Conservation (phyloP, 768 basidiomycete species). For the Boletus bicolor region DNA sequence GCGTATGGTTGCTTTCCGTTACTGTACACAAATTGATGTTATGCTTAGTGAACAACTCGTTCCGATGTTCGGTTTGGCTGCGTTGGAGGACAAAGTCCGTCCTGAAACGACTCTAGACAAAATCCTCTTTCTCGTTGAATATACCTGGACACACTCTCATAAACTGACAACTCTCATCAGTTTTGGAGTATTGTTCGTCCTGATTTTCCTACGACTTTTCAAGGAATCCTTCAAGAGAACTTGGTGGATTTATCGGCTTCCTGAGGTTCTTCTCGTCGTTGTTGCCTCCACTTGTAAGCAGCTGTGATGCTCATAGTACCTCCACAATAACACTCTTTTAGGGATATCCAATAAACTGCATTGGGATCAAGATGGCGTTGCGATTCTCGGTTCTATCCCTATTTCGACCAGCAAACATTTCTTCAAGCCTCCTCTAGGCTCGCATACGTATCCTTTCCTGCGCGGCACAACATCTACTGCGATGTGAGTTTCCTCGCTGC, state of each 20-base stretch:
- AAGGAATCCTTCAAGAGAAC: constrained; percentile 58
- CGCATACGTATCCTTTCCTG: constrained; percentile 59
- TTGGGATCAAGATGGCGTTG: constrained; percentile 80
- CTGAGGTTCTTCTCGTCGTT: constrained; percentile 89
- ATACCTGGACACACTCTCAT: constrained; percentile 57
- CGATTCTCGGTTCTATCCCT: constrained; percentile 77
- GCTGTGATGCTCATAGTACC: not conserved
- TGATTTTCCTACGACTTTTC: constrained; percentile 59
- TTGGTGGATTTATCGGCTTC: constrained; percentile 75
- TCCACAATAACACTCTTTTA: constrained; percentile 27
- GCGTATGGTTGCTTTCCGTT: constrained; percentile 25
- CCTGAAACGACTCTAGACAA: constrained; percentile 76
- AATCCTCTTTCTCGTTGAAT: constrained; percentile 65
- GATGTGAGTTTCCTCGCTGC: constrained; percentile 42
- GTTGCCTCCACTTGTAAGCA: constrained; percentile 74
- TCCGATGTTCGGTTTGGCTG: constrained; percentile 82
- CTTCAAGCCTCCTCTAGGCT: constrained; percentile 69
- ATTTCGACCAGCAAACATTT: constrained; percentile 59
- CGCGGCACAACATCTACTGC: constrained; percentile 82
- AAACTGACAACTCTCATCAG: constrained; percentile 69
- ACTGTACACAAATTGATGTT: not conserved
- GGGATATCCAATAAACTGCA: constrained; percentile 64
- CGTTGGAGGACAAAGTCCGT: constrained; percentile 50
- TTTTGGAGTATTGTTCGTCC: constrained; percentile 60
- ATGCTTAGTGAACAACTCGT: constrained; percentile 69